These are phyloP conservation scores for Glycine soja DNA, from an alignment of 306 rosid genomes.

Conservation along the genomic window DNA sequence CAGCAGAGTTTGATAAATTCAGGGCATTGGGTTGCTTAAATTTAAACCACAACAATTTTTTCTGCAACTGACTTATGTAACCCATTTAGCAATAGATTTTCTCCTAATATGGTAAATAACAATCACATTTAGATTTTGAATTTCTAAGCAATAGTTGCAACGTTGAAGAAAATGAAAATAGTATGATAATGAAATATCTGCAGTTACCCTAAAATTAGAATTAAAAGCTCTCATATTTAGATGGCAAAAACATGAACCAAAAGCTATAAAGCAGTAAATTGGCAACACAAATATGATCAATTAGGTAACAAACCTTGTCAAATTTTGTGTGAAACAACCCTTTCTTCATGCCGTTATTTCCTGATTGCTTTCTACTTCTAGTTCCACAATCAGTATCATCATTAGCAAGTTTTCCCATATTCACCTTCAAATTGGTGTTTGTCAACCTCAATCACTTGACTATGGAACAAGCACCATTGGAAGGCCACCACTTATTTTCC, in stretches of 20 bases:
- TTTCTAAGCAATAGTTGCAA: neutral
- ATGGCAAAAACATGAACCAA: slow-evolving; percentile 19
- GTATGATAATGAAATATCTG: slow-evolving; percentile 6
- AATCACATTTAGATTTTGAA: neutral
- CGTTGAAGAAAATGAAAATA: slow-evolving; percentile 20
- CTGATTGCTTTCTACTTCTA: slow-evolving; percentile 13
- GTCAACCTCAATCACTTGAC: slow-evolving; percentile 5
- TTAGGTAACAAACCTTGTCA: slow-evolving; percentile 51
- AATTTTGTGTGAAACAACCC: slow-evolving; percentile 46
- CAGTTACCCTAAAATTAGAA: slow-evolving; percentile 9
- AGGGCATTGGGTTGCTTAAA: neutral
- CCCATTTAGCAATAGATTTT: neutral
- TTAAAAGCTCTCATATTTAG: slow-evolving; percentile 18
- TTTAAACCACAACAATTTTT: neutral
- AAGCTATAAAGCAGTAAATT: slow-evolving; percentile 13
- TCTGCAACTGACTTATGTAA: neutral
- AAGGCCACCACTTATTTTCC: slow-evolving; percentile 19
- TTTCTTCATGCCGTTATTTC: slow-evolving; percentile 43
- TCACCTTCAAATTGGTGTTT: slow-evolving; percentile 30
- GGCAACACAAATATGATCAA: neutral
- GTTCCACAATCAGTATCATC: slow-evolving; percentile 47
- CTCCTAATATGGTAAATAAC: neutral
- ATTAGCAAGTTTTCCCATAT: slow-evolving; percentile 59
- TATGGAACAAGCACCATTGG: neutral
- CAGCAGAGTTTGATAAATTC: neutral